Conservation (phyloP, 352 stramenopile genomes). For the Globisporangium lucens region DNA sequence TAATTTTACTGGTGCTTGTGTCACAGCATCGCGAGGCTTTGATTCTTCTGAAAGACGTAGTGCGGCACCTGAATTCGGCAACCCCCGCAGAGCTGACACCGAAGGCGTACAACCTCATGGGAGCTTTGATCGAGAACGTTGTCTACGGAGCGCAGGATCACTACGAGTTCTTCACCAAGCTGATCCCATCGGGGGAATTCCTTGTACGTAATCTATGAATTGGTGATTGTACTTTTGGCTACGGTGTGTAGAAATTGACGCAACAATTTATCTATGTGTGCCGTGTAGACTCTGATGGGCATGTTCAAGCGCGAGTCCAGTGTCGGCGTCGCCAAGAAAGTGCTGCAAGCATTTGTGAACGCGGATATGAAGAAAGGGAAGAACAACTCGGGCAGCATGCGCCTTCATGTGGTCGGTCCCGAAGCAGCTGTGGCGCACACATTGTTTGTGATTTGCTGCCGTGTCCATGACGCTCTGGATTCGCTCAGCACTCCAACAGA, state of each 20-base stretch:
- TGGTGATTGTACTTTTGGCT: not conserved
- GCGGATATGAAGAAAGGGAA: slow-evolving; percentile 14
- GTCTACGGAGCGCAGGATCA: slow-evolving; percentile 68
- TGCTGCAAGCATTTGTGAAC: slow-evolving; percentile 74
- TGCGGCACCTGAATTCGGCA: slow-evolving; percentile 73
- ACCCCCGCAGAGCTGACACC: slow-evolving; percentile 52
- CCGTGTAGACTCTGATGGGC: slow-evolving; percentile 60
- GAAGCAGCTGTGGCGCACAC: slow-evolving; percentile 83
- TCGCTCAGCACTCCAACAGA: slow-evolving; percentile 65
- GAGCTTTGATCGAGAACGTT: slow-evolving; percentile 74
- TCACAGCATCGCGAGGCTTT: slow-evolving; percentile 65
- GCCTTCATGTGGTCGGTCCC: slow-evolving; percentile 62
- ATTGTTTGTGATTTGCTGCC: slow-evolving; percentile 81
- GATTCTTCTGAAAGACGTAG: slow-evolving; percentile 84
- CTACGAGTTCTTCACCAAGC: slow-evolving; percentile 64
- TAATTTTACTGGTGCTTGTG: not conserved
- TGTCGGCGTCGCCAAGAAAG: slow-evolving; percentile 78
- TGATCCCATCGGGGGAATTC: slow-evolving; percentile 76
- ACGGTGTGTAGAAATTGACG: not conserved
- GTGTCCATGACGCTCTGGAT: slow-evolving; percentile 82
- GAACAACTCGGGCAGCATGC: slow-evolving; percentile 32
- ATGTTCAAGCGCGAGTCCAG: slow-evolving; percentile 86
- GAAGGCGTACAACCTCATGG: slow-evolving; percentile 66
- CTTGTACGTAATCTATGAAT: slow-evolving; percentile 28
- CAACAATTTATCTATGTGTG: not conserved